phyloP scores from a whole-genome alignment of 129 eudicot species.

The Ambrosia trifida region DNA sequence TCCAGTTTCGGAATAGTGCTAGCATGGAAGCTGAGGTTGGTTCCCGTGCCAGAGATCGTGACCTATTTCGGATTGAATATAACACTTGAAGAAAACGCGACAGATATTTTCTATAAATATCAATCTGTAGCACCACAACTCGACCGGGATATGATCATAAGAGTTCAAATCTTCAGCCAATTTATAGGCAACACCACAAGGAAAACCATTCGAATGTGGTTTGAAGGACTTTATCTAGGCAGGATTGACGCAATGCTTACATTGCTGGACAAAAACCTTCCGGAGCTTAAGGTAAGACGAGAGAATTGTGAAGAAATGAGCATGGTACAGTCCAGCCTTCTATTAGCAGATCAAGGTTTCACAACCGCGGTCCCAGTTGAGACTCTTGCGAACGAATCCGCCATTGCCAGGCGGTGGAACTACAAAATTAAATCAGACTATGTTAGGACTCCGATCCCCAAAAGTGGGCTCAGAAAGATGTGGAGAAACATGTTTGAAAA shows the following conservation, averaged over 20 bases:
- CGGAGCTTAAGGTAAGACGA: constrained; percentile 24
- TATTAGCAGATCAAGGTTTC: constrained; percentile 2
- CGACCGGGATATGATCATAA: neutral
- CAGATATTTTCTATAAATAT: neutral
- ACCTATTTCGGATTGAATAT: neutral
- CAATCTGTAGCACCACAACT: neutral
- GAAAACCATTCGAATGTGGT: constrained; percentile 10
- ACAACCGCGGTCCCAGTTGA: neutral
- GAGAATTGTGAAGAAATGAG: constrained; percentile 25
- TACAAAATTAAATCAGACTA: constrained; percentile 22
- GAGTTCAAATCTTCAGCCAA: neutral
- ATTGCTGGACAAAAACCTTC: constrained; percentile 15
- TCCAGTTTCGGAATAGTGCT: neutral
- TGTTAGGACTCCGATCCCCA: constrained; percentile 22
- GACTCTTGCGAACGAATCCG: neutral
- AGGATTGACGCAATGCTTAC: neutral
- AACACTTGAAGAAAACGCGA: neutral
- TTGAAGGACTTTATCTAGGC: constrained; percentile 33
- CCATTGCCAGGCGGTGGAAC: neutral
- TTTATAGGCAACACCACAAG: neutral
- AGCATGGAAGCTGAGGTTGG: neutral
- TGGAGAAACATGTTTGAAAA: constrained; percentile 15
- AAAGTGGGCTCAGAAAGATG: constrained; percentile 5
- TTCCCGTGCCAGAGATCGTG: neutral
- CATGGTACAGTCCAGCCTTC: constrained; percentile 23